These are phyloP conservation scores for Monascus ruber DNA, from an alignment of 2,329 filamentous ascomycete genomes.

Conservation along the genomic window DNA sequence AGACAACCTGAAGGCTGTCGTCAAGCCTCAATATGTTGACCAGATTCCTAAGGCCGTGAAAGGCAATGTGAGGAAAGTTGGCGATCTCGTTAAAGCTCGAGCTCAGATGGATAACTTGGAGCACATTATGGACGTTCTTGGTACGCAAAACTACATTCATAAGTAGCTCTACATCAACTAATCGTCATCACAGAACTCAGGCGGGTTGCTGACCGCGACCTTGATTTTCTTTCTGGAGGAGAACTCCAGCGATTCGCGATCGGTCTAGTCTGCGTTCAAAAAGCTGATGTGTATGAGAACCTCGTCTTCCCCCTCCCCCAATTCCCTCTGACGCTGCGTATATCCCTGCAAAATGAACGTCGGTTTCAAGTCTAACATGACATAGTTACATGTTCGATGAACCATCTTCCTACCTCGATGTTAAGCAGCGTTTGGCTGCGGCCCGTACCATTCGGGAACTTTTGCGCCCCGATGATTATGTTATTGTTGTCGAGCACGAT, in stretches of 20 bases:
- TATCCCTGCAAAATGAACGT: background rate
- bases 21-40: conserved; percentile 98
- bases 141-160: conserved; percentile 23
- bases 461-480: conserved; percentile 78
- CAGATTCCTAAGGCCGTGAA: conserved; percentile 92
- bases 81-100: conserved; percentile 64
- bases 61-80: conserved; percentile 67
- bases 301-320: background rate
- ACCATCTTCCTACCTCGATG: conserved; percentile 96
- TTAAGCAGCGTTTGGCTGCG: conserved; percentile 93
- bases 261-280: conserved; percentile 86
- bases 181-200: conserved; percentile 52
- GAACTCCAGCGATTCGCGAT: conserved; percentile 98
- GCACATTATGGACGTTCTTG: conserved; percentile 69
- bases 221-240: conserved; percentile 84
- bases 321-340: conserved; percentile 6
- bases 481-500: conserved; percentile 99
- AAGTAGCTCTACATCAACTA: conserved; percentile 4
- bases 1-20: conserved; percentile 92
- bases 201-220: conserved; percentile 85
- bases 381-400: conserved; percentile 94
- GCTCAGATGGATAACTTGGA: conserved; percentile 68
- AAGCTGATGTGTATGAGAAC: conserved; percentile 65
- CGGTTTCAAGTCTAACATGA: background rate
- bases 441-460: conserved; percentile 87